A percentile compares a stretch with the other conserved stretches of the same genome.
phyloP scores from a whole-genome alignment of 2,329 filamentous ascomycete genomes.

The Ophiostoma himal-ulmi region DNA sequence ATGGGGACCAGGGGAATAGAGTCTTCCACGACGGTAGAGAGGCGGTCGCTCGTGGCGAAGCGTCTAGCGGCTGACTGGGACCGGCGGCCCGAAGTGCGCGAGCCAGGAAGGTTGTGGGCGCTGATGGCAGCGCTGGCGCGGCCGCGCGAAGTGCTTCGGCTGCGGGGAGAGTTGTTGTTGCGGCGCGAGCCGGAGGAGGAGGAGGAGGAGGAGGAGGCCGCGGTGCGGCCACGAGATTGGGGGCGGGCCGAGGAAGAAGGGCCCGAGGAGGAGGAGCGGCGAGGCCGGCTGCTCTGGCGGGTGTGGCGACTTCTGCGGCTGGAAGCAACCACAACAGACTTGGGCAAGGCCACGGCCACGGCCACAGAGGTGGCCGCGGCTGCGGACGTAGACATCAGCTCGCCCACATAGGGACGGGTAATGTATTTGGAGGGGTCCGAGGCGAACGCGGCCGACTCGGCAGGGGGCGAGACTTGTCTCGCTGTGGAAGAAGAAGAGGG shows the following conservation, averaged over 20 bases:
- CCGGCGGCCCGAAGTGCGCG: not conserved
- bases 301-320: not conserved
- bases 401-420: not conserved
- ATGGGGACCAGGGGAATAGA: not conserved
- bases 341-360: not conserved
- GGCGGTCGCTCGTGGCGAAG: not conserved
- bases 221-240: not conserved
- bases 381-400: not conserved
- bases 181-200: not conserved
- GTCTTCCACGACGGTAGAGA: not conserved
- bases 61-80: not conserved
- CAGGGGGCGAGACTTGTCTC: not conserved
- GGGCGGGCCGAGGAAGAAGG: not conserved
- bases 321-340: not conserved
- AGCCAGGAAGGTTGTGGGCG: not conserved
- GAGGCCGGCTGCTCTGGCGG: not conserved
- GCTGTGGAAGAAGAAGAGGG: not conserved
- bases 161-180: not conserved
- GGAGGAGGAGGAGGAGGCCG: not conserved
- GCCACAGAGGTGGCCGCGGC: not conserved
- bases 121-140: not conserved
- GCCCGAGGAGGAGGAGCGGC: not conserved
- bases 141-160: not conserved
- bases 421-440: not conserved
- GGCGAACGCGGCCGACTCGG: not conserved